These are phyloP conservation scores for Pholiota conissans DNA, from an alignment of 768 basidiomycete genomes.

Conservation along the genomic window DNA sequence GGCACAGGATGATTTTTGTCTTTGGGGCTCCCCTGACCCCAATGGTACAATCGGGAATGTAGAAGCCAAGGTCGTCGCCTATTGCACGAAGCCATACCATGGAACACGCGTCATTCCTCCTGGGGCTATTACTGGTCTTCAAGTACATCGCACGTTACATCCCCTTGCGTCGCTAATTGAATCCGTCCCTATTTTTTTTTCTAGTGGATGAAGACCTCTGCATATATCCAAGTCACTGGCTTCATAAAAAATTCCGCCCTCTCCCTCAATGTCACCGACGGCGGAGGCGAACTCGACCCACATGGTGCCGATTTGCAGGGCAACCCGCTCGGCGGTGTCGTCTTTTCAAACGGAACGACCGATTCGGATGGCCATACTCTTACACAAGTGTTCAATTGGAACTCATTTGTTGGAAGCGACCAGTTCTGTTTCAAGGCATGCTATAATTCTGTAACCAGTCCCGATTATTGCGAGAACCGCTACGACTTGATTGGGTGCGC, in stretches of 20 bases:
- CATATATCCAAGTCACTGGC: conserved; percentile 63
- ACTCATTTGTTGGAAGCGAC: conserved; percentile 62
- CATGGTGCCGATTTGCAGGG: conserved; percentile 75
- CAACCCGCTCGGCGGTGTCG: conserved; percentile 70
- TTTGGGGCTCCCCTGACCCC: conserved; percentile 49
- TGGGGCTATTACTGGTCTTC: conserved; percentile 64
- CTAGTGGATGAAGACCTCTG: conserved; percentile 41
- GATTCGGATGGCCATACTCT: neutral
- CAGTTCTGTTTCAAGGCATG: conserved; percentile 69
- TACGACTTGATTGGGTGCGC: conserved; percentile 71
- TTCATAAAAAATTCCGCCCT: conserved; percentile 61
- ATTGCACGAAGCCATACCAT: conserved; percentile 70
- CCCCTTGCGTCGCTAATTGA: too few relatives aligned
- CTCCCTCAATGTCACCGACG: conserved; percentile 53
- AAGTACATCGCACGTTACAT: conserved; percentile 44
- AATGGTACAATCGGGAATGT: conserved; percentile 62
- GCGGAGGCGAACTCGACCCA: conserved; percentile 75
- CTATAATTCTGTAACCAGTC: conserved; percentile 49
- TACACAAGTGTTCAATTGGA: neutral
- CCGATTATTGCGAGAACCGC: conserved; percentile 50
- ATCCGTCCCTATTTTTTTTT: too few relatives aligned
- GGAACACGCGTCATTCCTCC: conserved; percentile 73
- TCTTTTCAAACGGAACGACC: conserved; percentile 50
- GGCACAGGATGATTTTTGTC: conserved; percentile 35
- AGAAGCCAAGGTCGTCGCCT: conserved; percentile 75